These are phyloP conservation scores for Colletotrichum sp. DNA, from an alignment of 2,329 filamentous ascomycete species.

Conservation along the genomic window DNA sequence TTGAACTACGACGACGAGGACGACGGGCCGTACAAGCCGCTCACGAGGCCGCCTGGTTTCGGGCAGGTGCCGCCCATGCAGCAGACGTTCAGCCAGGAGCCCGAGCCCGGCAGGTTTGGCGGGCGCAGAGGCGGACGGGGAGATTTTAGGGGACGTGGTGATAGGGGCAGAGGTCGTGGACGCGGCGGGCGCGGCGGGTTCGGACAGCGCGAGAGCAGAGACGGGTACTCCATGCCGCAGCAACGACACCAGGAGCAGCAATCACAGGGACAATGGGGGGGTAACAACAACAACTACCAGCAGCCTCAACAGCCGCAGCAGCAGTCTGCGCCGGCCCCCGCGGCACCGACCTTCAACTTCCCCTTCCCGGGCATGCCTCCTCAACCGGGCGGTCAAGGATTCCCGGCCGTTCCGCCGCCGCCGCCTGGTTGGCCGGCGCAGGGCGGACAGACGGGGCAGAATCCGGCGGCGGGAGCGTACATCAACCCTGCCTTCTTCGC, in stretches of 20 bases:
- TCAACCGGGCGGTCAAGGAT: slow-evolving; percentile 31
- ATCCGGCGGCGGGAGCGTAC: slow-evolving; percentile 47
- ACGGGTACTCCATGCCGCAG: slow-evolving; percentile 43
- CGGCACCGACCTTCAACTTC: slow-evolving; percentile 45
- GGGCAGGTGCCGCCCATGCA: slow-evolving; percentile 52
- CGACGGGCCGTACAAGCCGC: slow-evolving; percentile 74
- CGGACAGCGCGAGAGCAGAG: slow-evolving; percentile 39
- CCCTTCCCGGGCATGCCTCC: slow-evolving; percentile 50
- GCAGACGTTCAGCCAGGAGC: slow-evolving; percentile 49
- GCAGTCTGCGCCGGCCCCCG: slow-evolving; percentile 26
- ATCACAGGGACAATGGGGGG: slow-evolving; percentile 37
- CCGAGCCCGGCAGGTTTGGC: slow-evolving; percentile 31
- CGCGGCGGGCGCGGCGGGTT: slow-evolving; percentile 36
- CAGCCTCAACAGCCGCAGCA: slow-evolving; percentile 24
- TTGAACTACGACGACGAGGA: slow-evolving; percentile 74
- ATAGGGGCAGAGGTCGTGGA: slow-evolving; percentile 40
- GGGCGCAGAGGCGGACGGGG: slow-evolving; percentile 46
- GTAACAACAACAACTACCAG: slow-evolving; percentile 17
- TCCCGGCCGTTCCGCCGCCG: slow-evolving; percentile 45
- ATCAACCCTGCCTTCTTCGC: slow-evolving; percentile 65
- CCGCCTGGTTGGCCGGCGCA: slow-evolving; percentile 40
- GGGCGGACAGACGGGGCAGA: slow-evolving; percentile 36
- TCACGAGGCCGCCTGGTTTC: slow-evolving; percentile 71
- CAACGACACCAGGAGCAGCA: slow-evolving; percentile 23
- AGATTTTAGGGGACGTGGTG: slow-evolving; percentile 44